Conservation (phyloP, 2,329 filamentous ascomycete genomes). For the Aspergillus sp. region DNA sequence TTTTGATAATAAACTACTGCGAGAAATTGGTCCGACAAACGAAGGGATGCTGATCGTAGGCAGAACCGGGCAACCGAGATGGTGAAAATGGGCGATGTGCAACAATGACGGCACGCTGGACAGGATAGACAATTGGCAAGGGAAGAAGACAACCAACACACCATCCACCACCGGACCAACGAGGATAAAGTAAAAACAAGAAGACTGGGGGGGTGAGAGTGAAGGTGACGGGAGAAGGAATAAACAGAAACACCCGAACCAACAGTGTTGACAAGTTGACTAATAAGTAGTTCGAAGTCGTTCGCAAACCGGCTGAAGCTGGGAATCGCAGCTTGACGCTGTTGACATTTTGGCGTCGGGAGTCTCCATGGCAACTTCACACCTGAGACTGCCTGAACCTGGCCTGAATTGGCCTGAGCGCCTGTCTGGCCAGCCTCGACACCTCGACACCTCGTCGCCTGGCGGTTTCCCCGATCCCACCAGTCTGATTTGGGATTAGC, state of each 20-base stretch:
- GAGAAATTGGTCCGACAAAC: background rate
- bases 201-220: conserved; percentile 16
- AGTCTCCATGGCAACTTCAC: conserved; percentile 36
- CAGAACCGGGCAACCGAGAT: conserved; percentile 10
- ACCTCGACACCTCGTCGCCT: conserved; percentile 14
- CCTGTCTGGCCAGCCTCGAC: background rate
- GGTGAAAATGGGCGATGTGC: background rate
- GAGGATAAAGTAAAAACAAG: conserved; percentile 17
- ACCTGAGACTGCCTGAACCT: background rate
- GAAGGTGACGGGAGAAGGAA: conserved; percentile 10
- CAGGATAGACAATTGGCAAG: conserved; percentile 4
- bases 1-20: conserved; percentile 5
- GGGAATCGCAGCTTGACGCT: conserved; percentile 13
- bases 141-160: conserved; percentile 11
- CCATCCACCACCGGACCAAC: conserved; percentile 18
- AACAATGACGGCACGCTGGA: conserved; percentile 11
- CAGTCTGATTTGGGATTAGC: conserved; percentile 17
- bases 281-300: conserved; percentile 1
- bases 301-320: background rate
- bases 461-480: conserved; percentile 16
- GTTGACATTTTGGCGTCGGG: conserved; percentile 34
- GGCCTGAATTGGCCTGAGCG: background rate
- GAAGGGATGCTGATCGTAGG: conserved; percentile 11
- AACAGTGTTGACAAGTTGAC: background rate
- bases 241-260: conserved; percentile 1